Evolutionary conservation across 768 basidiomycete genomes (phyloP).

Genomic region (Tremella fuciformis): DNA sequence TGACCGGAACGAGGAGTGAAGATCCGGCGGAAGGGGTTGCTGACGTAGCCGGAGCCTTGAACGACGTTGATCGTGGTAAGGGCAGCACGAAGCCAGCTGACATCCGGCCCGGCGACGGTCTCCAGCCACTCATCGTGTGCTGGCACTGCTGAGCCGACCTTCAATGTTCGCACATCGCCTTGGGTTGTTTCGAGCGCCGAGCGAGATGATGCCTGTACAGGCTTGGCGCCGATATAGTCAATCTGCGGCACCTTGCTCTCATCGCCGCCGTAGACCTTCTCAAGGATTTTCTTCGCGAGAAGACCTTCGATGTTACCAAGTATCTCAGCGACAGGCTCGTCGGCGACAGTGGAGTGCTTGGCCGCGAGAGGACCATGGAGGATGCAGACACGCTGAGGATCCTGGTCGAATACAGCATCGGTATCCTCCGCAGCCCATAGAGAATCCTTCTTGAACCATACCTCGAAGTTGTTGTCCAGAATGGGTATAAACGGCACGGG

Average conservation of each 20-base stretch:
- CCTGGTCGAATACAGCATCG: constrained; percentile 97
- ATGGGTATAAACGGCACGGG: constrained; percentile 98
- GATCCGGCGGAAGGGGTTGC: constrained; percentile 83
- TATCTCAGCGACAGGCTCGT: constrained; percentile 89
- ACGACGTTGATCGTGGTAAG: constrained; percentile 77
- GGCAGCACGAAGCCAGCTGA: constrained; percentile 83
- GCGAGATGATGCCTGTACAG: constrained; percentile 52
- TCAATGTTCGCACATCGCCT: constrained; percentile 55
- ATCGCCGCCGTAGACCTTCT: constrained; percentile 74
- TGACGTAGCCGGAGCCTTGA: constrained; percentile 77
- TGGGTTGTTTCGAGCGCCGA: constrained; percentile 57
- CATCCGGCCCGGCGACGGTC: constrained; percentile 71
- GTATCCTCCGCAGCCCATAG: constrained; percentile 98
- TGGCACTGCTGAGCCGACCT: constrained; percentile 59
- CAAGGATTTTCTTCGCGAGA: constrained; percentile 74
- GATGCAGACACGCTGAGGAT: constrained; percentile 96
- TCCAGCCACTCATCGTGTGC: constrained; percentile 73
- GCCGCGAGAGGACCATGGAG: constrained; percentile 95
- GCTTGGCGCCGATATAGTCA: constrained; percentile 73
- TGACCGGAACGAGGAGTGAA: constrained; percentile 79
- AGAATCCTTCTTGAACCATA: constrained; percentile 99
- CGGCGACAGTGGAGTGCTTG: constrained; percentile 79
- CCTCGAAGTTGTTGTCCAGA: constrained; percentile 85
- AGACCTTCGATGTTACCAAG: constrained; percentile 78
- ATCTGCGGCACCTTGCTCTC: constrained; percentile 68